Conservation (phyloP, 129 eudicot genomes). For the Tagetes erecta region DNA sequence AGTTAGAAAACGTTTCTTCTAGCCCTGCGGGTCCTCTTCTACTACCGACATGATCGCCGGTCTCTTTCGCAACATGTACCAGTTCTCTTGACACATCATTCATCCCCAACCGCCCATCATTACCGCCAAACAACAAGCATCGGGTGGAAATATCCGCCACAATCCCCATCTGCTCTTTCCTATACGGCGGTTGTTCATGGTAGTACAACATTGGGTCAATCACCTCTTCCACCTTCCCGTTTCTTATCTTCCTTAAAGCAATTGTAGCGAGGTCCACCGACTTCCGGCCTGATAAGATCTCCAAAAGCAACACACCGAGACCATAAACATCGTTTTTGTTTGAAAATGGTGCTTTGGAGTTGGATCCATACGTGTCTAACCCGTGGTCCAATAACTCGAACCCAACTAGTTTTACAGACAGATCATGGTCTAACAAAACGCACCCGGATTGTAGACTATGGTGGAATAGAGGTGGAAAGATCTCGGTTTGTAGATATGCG, state of each 20-base stretch:
- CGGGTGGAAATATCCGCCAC: slow-evolving; percentile 79
- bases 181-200: slow-evolving; percentile 69
- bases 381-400: slow-evolving; percentile 41
- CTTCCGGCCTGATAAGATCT: slow-evolving; percentile 61
- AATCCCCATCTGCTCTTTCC: slow-evolving; percentile 68
- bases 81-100: slow-evolving; percentile 73
- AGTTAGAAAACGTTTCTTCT: slow-evolving; percentile 89
- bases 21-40: slow-evolving; percentile 58
- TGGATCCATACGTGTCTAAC: slow-evolving; percentile 7
- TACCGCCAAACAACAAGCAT: slow-evolving; percentile 74
- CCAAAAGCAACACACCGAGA: slow-evolving; percentile 70
- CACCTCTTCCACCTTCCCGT: slow-evolving; percentile 81
- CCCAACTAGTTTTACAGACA: slow-evolving; percentile 57
- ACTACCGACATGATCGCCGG: slow-evolving; percentile 53
- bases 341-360: slow-evolving; percentile 5
- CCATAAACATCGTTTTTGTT: slow-evolving; percentile 61
- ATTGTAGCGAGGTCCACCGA: slow-evolving; percentile 36
- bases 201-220: slow-evolving; percentile 75
- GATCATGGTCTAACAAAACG: slow-evolving; percentile 58
- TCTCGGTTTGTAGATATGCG: slow-evolving; percentile 65
- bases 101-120: slow-evolving; percentile 68
- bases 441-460: slow-evolving; percentile 58
- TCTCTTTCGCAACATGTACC: slow-evolving; percentile 50
- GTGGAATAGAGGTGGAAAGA: slow-evolving; percentile 76
- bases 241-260: slow-evolving; percentile 65